These are phyloP conservation scores for Alternaria viburni DNA, from an alignment of 2,329 filamentous ascomycete species.

Conservation along the genomic window DNA sequence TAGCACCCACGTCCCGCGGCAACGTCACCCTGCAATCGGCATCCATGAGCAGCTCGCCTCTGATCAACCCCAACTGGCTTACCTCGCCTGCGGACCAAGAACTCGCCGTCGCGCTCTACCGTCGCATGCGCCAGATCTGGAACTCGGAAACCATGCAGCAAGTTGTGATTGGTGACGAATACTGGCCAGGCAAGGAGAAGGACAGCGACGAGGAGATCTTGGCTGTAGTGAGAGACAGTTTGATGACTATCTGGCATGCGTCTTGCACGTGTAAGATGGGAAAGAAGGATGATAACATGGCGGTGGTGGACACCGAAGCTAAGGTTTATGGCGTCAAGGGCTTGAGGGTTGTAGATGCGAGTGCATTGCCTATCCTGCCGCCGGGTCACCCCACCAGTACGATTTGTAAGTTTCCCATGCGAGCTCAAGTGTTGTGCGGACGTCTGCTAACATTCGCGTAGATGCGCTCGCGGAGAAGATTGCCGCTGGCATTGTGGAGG, in stretches of 20 bases:
- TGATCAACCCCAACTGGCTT: constrained; percentile 46
- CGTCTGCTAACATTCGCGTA: not conserved
- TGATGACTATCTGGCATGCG: constrained; percentile 24
- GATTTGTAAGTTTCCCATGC: not conserved
- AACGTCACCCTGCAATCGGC: constrained; percentile 37
- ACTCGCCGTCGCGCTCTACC: constrained; percentile 37
- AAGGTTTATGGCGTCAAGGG: constrained; percentile 32
- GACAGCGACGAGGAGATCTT: not conserved
- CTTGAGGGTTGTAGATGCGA: constrained; percentile 1
- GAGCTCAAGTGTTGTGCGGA: not conserved
- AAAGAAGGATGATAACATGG: constrained; percentile 28
- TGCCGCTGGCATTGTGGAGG: not conserved
- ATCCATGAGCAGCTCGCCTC: constrained; percentile 29
- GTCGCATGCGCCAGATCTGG: constrained; percentile 20
- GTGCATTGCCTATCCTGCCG: not conserved
- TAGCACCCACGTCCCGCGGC: constrained; percentile 18
- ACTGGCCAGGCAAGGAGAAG: not conserved
- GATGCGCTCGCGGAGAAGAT: constrained; percentile 3
- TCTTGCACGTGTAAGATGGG: constrained; percentile 40
- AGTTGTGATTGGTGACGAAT: not conserved
- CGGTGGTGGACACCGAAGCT: constrained; percentile 43
- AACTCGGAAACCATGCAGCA: not conserved
- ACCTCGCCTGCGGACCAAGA: constrained; percentile 35
- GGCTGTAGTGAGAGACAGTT: not conserved
- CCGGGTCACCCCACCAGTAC: not conserved